A percentile compares a stretch with the other conserved stretches of the same genome.
Conservation (phyloP, 345 rosid genomes). For the Pistacia integerrima region DNA sequence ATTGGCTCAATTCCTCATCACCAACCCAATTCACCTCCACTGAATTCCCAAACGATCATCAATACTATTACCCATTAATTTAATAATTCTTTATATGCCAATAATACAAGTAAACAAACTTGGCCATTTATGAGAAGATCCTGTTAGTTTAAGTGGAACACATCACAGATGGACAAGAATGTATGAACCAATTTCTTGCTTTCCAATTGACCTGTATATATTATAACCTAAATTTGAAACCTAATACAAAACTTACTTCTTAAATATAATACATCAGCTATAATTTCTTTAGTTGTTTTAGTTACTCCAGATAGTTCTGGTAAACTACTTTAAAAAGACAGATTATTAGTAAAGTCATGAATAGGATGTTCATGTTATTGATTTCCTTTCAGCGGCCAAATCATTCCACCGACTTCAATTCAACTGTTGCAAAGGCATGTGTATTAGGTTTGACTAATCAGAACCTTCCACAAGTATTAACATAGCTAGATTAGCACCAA, state of each 20-base stretch:
- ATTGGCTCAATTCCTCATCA: too few species aligned
- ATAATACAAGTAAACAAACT: too few species aligned
- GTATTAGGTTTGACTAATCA: not conserved
- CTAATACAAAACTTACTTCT: not conserved
- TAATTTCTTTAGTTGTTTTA: too few species aligned
- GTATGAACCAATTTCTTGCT: not conserved
- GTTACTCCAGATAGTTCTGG: not conserved
- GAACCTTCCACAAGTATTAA: not conserved
- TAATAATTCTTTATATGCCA: too few species aligned
- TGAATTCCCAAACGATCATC: too few species aligned
- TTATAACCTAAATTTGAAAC: not conserved
- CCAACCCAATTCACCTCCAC: too few species aligned
- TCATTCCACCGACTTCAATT: constrained; percentile 11
- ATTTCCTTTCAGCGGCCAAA: constrained; percentile 14
- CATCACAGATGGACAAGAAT: not conserved
- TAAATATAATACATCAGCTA: too few species aligned
- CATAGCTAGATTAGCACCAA: not conserved
- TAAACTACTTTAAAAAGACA: too few species aligned
- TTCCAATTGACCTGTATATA: constrained; percentile 4
- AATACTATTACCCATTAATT: too few species aligned
- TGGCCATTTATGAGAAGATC: not conserved
- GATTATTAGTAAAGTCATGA: too few species aligned
- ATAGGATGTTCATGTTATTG: not conserved
- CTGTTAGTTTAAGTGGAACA: not conserved
- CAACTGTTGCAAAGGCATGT: constrained; percentile 4